Base-by-base conservation (phyloP, 768 basidiomycete species). In the Mycena rosella region DNA sequence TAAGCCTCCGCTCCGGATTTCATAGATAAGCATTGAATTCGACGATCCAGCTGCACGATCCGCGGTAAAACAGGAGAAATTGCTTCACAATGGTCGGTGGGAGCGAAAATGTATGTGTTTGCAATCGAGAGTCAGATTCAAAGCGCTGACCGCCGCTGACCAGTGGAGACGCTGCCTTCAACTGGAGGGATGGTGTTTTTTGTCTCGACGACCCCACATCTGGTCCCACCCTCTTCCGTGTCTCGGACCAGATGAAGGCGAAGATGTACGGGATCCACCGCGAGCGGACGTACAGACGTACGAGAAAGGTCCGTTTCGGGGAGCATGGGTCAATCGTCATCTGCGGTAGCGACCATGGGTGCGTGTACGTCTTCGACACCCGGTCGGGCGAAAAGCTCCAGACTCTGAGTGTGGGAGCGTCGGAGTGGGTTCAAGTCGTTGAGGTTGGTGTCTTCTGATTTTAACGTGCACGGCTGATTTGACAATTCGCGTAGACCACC, bases 171-270 rank as follows among this genome's bases (percentile, higher is more conserved):
- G n/a, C n/a, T n/a, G n/a, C n/a, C n/a, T n/a, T n/a, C n/a, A n/a
- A n/a, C n/a, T 55, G 53, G 59, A 60, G 22, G 38, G 59, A 60
- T 26, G 59, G 59, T 38, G 59, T 60, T 26, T 49, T 60, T 48
- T 48, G 45, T 24, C 32, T 60, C 45, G 59, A 60, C 34, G 48
- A 60, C 48, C 59, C 59, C 26, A 4, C 48, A 18, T 60, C 34
- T 36, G 59, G 59, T 24, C 47, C 59, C 48, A 34, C 59, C 47
- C 59, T 60, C 47, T 60, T 60, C 38, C 47, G 59, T 20, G 8
- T 60, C 59, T 48, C 59, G 17, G 48, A 60, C 48, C 59, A 40
- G 18, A 42, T 48, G 5, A 59, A 59, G 30, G 20, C 47, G 30
- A 30, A 48, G 13, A 59, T 45, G 22, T 60, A 38, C 18, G 59